Conservation (phyloP, 2,329 filamentous ascomycete species). For the Lecanicillium sp. region DNA sequence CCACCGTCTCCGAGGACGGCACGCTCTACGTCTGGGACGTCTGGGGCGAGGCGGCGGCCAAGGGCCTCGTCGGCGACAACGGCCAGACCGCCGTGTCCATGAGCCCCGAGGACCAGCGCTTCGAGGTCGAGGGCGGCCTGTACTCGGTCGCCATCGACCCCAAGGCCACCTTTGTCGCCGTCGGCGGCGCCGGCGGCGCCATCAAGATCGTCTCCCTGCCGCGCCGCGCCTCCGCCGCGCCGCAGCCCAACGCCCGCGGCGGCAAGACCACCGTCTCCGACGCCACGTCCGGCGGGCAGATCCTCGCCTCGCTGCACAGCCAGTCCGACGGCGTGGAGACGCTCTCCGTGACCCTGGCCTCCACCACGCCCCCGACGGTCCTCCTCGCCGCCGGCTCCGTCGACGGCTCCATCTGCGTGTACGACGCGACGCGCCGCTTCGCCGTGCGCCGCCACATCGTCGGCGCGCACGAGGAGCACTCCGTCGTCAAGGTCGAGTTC, state of each 20-base stretch:
- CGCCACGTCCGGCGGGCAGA: slow-evolving; percentile 43
- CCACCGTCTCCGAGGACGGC: slow-evolving; percentile 82
- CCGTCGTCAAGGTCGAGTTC: slow-evolving; percentile 91
- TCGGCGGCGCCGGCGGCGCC: slow-evolving; percentile 80
- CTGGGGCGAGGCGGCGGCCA: slow-evolving; percentile 67
- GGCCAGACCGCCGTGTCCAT: slow-evolving; percentile 66
- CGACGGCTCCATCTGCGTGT: slow-evolving; percentile 75
- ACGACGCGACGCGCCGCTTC: slow-evolving; percentile 80
- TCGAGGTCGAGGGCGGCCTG: slow-evolving; percentile 83
- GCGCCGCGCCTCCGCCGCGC: slow-evolving; percentile 33
- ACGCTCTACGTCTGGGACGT: slow-evolving; percentile 91
- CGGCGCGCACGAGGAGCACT: slow-evolving; percentile 79
- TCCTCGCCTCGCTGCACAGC: slow-evolving; percentile 76
- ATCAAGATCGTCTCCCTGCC: slow-evolving; percentile 84
- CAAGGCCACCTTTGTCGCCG: slow-evolving; percentile 70
- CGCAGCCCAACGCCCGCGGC: slow-evolving; percentile 20
- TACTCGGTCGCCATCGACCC: slow-evolving; percentile 84
- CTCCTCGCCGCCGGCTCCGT: slow-evolving; percentile 62
- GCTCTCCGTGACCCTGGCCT: slow-evolving; percentile 49
- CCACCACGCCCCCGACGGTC: slow-evolving; percentile 40
- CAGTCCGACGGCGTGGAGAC: slow-evolving; percentile 75
- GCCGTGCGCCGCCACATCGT: slow-evolving; percentile 77
- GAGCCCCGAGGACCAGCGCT: slow-evolving; percentile 78
- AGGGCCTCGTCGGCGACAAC: slow-evolving; percentile 44
- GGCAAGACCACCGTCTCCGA: slow-evolving; percentile 24